A percentile compares a stretch with the other conserved stretches of the same genome.
phyloP scores from a whole-genome alignment of 2,329 filamentous ascomycete species.

The Berkeleyomyces basicola region DNA sequence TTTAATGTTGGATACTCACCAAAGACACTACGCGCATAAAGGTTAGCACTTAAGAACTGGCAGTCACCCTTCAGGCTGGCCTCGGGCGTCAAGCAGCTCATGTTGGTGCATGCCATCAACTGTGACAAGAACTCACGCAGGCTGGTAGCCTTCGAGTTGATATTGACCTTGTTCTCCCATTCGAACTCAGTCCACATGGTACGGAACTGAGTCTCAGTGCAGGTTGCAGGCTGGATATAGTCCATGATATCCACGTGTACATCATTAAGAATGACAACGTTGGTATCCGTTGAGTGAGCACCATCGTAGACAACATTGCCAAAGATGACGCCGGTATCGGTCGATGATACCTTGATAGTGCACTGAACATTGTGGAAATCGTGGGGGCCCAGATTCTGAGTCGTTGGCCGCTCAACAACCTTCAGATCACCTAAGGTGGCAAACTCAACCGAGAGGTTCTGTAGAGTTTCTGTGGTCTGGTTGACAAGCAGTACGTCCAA shows the following conservation, averaged over 20 bases:
- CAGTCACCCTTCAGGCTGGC: slow-evolving; percentile 94
- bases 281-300: slow-evolving; percentile 76
- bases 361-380: slow-evolving; percentile 98
- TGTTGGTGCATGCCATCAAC: slow-evolving; percentile 95
- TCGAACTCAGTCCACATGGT: slow-evolving; percentile 99
- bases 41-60: slow-evolving; percentile 90
- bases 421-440: slow-evolving; percentile 96
- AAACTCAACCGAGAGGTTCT: slow-evolving; percentile 95
- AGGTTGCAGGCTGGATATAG: slow-evolving; percentile 93
- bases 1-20: slow-evolving; percentile 45
- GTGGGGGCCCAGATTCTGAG: slow-evolving; percentile 85
- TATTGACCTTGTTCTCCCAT: slow-evolving; percentile 99
- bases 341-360: slow-evolving; percentile 96
- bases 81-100: slow-evolving; percentile 93
- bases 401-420: slow-evolving; percentile 90
- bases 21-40: slow-evolving; percentile 94
- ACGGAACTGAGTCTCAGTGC: slow-evolving; percentile 94
- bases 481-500: slow-evolving; percentile 93
- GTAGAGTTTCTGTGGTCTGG: slow-evolving; percentile 88
- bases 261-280: slow-evolving; percentile 95
- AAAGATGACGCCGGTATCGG: slow-evolving; percentile 96
- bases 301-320: slow-evolving; percentile 98
- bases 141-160: slow-evolving; percentile 90
- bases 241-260: slow-evolving; percentile 99
- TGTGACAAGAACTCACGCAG: slow-evolving; percentile 84